These are phyloP conservation scores for Eucalyptus melliodora DNA, from an alignment of 345 rosid genomes.

Conservation along the genomic window DNA sequence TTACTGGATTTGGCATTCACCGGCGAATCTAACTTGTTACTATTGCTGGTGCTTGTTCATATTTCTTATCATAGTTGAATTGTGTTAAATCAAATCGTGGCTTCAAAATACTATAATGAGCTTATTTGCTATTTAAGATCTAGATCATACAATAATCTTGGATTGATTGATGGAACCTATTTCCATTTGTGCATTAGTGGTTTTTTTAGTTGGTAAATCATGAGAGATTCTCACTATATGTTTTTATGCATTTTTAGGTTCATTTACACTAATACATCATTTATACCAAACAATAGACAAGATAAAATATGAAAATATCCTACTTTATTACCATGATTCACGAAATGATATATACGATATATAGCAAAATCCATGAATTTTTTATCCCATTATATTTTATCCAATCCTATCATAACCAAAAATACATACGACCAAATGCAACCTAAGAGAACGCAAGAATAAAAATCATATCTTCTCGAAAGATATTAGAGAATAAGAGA, in stretches of 20 bases:
- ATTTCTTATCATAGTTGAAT: neutral
- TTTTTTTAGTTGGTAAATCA: too few relatives aligned
- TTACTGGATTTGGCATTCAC: neutral
- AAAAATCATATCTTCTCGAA: neutral
- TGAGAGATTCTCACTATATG: neutral
- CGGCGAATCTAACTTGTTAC: rapidly evolving
- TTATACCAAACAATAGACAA: too few relatives aligned
- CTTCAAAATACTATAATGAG: neutral
- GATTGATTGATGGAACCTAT: neutral
- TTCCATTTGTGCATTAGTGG: neutral
- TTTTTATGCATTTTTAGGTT: neutral
- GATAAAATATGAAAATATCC: too few relatives aligned
- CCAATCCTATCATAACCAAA: neutral
- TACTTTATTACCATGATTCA: neutral
- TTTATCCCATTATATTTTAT: rapidly evolving
- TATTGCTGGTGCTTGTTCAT: neutral
- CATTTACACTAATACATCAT: neutral
- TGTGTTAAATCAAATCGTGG: neutral
- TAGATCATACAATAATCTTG: neutral
- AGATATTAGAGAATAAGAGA: neutral
- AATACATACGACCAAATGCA: too few relatives aligned
- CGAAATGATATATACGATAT: neutral
- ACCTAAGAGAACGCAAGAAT: neutral
- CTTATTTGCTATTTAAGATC: neutral
- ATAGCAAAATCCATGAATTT: rapidly evolving